Percentiles rank a stretch among this genome's conserved stretches.
Conservation (phyloP, 306 rosid species). For the Lagenaria siceraria region DNA sequence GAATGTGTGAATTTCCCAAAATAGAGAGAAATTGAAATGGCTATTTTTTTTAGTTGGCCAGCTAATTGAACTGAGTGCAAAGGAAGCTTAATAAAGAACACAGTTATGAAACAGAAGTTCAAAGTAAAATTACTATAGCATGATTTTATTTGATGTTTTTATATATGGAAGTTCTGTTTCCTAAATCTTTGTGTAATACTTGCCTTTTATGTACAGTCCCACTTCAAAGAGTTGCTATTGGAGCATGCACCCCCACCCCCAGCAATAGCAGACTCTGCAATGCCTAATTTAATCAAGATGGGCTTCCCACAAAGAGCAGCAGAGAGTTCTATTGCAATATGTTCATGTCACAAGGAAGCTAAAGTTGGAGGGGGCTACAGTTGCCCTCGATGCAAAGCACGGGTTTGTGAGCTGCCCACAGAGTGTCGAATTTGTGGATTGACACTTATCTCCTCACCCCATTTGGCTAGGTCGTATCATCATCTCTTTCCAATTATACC, state of each 20-base stretch:
- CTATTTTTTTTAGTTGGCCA: neutral
- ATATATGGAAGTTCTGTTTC: neutral
- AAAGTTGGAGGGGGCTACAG: constrained; percentile 83
- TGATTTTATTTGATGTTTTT: neutral
- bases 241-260: constrained; percentile 99
- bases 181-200: neutral
- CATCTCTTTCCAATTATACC: constrained; percentile 91
- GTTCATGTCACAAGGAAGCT: constrained; percentile 87
- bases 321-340: constrained; percentile 80
- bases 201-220: constrained; percentile 36
- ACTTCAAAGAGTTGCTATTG: constrained; percentile 70
- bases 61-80: neutral
- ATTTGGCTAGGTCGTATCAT: constrained; percentile 95
- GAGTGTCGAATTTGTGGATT: constrained; percentile 89
- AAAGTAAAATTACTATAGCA: neutral
- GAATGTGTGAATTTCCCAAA: neutral
- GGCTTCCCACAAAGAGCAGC: constrained; percentile 98
- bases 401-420: constrained; percentile 92
- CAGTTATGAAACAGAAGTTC: neutral
- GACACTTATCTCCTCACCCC: constrained; percentile 95
- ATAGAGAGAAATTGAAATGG: neutral
- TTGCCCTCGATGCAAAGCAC: constrained; percentile 93
- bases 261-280: constrained; percentile 91
- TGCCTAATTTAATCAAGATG: constrained; percentile 85
- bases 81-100: neutral